These are phyloP conservation scores for Cardiospermum halicacabum DNA, from an alignment of 345 rosid genomes.

Conservation along the genomic window DNA sequence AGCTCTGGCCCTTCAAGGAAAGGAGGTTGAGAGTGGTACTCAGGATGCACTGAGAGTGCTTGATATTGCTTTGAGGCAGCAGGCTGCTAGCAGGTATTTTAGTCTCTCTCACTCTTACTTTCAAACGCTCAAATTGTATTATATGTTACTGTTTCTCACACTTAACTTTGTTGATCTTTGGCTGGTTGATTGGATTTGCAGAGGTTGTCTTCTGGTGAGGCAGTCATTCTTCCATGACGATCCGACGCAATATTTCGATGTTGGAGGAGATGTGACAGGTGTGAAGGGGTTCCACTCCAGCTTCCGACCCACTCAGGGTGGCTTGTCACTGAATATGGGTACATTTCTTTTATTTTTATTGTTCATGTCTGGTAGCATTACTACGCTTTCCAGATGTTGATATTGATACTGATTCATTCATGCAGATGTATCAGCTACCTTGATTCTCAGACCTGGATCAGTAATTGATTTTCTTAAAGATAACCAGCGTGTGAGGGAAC, in stretches of 20 bases:
- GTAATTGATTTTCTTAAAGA: slow-evolving; percentile 51
- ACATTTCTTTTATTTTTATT: slow-evolving; percentile 12
- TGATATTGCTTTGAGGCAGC: slow-evolving; percentile 75
- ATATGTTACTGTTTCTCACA: neutral
- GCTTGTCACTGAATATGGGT: slow-evolving; percentile 85
- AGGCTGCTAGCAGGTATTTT: slow-evolving; percentile 61
- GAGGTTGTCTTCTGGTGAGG: slow-evolving; percentile 85
- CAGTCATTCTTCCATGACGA: slow-evolving; percentile 75
- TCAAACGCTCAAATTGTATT: neutral
- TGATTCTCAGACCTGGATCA: slow-evolving; percentile 76
- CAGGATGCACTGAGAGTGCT: slow-evolving; percentile 82
- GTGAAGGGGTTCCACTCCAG: slow-evolving; percentile 80
- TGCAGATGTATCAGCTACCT: slow-evolving; percentile 74
- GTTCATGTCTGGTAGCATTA: slow-evolving; percentile 11
- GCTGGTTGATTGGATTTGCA: slow-evolving; percentile 27
- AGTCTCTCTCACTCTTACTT: neutral
- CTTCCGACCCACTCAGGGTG: slow-evolving; percentile 78
- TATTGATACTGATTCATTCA: slow-evolving; percentile 1
- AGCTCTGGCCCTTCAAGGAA: slow-evolving; percentile 43
- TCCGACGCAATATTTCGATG: slow-evolving; percentile 39
- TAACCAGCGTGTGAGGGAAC: slow-evolving; percentile 57
- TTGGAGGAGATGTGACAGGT: slow-evolving; percentile 68
- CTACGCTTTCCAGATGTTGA: neutral
- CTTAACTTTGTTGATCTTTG: slow-evolving; percentile 14
- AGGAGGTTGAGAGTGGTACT: slow-evolving; percentile 34